Conservation (phyloP, 345 rosid genomes). For the Conringia planisiliqua region DNA sequence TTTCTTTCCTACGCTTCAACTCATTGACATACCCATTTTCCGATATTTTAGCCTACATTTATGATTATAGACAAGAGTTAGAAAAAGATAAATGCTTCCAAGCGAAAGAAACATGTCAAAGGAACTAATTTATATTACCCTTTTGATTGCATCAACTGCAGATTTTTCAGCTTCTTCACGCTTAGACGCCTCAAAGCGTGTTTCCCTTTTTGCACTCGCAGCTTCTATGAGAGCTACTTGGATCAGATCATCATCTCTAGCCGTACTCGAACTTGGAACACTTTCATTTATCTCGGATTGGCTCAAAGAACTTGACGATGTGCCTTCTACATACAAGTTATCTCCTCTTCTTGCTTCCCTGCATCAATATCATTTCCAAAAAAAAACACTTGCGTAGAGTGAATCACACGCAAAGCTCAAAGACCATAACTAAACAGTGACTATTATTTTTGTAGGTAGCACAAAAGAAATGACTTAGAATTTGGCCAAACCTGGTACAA, state of each 20-base stretch:
- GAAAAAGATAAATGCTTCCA: background rate
- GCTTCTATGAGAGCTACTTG: slow-evolving; percentile 50
- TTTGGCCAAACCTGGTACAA: slow-evolving; percentile 43
- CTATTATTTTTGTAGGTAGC: background rate
- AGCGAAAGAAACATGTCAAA: background rate
- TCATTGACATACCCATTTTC: slow-evolving; percentile 48
- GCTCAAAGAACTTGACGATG: slow-evolving; percentile 3
- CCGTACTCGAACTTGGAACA: background rate
- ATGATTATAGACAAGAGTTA: background rate
- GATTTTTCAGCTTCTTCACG: slow-evolving; percentile 61
- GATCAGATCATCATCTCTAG: slow-evolving; percentile 35
- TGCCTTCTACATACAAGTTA: background rate
- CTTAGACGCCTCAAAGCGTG: slow-evolving; percentile 48
- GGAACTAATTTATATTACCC: slow-evolving; percentile 39
- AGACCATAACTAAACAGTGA: background rate
- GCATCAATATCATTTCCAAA: background rate
- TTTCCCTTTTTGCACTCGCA: slow-evolving; percentile 45
- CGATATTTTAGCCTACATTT: slow-evolving; percentile 46
- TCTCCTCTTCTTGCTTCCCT: slow-evolving; percentile 23
- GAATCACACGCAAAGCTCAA: slow-evolving; percentile 18
- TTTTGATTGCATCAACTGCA: slow-evolving; percentile 55
- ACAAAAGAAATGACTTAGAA: background rate
- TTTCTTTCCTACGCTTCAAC: slow-evolving; percentile 54
- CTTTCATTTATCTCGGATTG: background rate
- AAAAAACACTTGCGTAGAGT: background rate